phyloP scores from a whole-genome alignment of 495 filamentous ascomycete species.

The Penicillium lividum region DNA sequence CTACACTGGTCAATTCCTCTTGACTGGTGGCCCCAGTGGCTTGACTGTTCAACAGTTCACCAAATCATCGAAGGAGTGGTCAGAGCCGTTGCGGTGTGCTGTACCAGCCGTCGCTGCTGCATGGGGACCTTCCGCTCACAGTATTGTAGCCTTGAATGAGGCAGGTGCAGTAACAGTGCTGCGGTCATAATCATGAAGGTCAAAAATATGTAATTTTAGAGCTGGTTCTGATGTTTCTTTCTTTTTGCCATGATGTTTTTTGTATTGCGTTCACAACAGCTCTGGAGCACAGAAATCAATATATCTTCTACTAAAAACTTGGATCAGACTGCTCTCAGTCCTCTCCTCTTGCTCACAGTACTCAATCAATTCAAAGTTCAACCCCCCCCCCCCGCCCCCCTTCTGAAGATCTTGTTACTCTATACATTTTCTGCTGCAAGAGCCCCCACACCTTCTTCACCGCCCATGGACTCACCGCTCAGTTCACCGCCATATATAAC shows the following conservation, averaged over 20 bases:
- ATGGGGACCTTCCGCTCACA: constrained; percentile 77
- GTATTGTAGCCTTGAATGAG: constrained; percentile 68
- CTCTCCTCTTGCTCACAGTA: not conserved
- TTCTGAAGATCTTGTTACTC: not conserved
- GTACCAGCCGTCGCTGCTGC: constrained; percentile 68
- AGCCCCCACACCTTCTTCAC: constrained; percentile 1
- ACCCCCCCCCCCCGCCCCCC: not conserved
- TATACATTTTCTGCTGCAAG: not conserved
- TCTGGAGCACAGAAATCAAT: constrained; percentile 17
- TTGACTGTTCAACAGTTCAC: constrained; percentile 84
- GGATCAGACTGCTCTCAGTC: not conserved
- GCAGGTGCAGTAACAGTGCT: constrained; percentile 75
- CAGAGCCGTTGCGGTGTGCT: constrained; percentile 77
- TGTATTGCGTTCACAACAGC: constrained; percentile 22
- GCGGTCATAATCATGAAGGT: constrained; percentile 32
- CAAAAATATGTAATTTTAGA: constrained; percentile 31
- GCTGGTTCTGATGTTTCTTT: constrained; percentile 24
- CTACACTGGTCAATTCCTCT: constrained; percentile 91
- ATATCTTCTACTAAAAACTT: constrained; percentile 1
- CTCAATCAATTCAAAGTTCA: not conserved
- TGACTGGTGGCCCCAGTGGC: constrained; percentile 76
- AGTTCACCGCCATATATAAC: constrained; percentile 1
- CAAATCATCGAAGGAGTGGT: constrained; percentile 83
- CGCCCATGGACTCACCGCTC: not conserved
- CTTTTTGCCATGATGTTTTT: constrained; percentile 22